A percentile compares a stretch with the other conserved stretches of the same genome.
Conservation (phyloP, 345 rosid species). For the Noccaea caerulescens region DNA sequence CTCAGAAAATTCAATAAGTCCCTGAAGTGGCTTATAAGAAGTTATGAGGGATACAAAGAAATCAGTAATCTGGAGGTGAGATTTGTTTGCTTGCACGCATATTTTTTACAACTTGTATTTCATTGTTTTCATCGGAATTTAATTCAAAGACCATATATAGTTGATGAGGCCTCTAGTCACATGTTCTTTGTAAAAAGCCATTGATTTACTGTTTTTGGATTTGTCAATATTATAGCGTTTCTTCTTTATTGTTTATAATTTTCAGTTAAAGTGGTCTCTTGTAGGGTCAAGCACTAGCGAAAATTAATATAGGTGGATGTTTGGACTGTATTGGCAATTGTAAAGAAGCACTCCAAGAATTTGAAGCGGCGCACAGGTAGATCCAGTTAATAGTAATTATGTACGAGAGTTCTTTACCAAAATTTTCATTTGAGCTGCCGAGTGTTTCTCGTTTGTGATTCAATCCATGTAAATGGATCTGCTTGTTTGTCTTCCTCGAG, state of each 20-base stretch:
- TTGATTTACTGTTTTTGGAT: conserved; percentile 15
- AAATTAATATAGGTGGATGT: conserved; percentile 74
- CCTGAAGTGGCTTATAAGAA: conserved; percentile 69
- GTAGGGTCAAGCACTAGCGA: conserved; percentile 92
- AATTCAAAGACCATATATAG: conserved; percentile 6
- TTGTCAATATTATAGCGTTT: conserved; percentile 10
- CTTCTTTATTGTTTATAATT: conserved; percentile 27
- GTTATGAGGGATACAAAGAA: conserved; percentile 70
- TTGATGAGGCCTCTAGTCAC: conserved; percentile 22
- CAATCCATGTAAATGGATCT: neutral
- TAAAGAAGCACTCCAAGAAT: conserved; percentile 72
- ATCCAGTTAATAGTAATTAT: conserved; percentile 8
- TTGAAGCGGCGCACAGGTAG: conserved; percentile 81
- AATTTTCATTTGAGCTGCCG: conserved; percentile 20
- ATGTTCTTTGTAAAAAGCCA: conserved; percentile 18
- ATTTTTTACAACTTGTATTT: conserved; percentile 15
- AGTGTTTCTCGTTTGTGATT: conserved; percentile 21
- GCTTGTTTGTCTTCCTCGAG: conserved; percentile 19
- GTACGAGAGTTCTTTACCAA: conserved; percentile 17
- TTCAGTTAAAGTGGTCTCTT: conserved; percentile 42
- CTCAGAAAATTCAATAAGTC: conserved; percentile 78
- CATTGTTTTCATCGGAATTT: conserved; percentile 6
- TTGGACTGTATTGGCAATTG: conserved; percentile 79
- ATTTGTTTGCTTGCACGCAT: conserved; percentile 32
- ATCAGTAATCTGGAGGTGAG: conserved; percentile 85